Base-by-base conservation (phyloP, 352 stramenopile species). In the Achlya hypogyna region DNA sequence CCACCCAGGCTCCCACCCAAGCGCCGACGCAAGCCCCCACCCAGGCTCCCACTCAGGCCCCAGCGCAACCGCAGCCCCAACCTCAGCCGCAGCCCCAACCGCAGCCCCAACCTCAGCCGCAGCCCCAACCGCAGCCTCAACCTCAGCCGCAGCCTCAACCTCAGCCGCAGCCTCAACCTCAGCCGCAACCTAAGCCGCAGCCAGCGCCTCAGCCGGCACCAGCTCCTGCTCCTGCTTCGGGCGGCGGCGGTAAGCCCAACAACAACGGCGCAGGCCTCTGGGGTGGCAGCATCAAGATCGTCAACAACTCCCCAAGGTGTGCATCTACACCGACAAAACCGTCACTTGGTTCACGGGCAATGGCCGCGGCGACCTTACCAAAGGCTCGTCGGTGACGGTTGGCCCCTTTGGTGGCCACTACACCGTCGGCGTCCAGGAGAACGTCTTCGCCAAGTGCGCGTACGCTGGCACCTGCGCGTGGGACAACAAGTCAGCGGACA, bases 361-460 rank as follows among this genome's bases (percentile, higher is more conserved):
- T 53, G 47, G 47, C 20, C 47, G 47, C 23, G 47, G 47, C 23
- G 47, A 53, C 2, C 9, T 53, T 10, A 28, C 47, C 14, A 53
- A 18, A 22, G 47, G 47, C 28, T 23, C 22, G 28, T 10, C 47
- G 10, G 47, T 53, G 1, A 53, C 47, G 20, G 18, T 53, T 28
- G 47, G 47, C 9, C 47, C 47, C 12, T 53, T 53, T 28, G 47
- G 47, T 22, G 47, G 47, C 47, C 18, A 0, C 1, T 53, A 53
- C 47, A 53, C 47, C 10, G 18, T 53, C 47, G 47, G 47, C 20
- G 47, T 53, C 18, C 47, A 53, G 28, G 47, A 53, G 28, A 53
- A 53, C 23, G 47, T 53, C 9, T 53, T 53, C 28, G 47, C 47
- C 47, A 53, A 53, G 47, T 53, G 47, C 23, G 47, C 47, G 47